Conservation (phyloP, 2,329 filamentous ascomycete species). For the Aphanoascus verrucosus region DNA sequence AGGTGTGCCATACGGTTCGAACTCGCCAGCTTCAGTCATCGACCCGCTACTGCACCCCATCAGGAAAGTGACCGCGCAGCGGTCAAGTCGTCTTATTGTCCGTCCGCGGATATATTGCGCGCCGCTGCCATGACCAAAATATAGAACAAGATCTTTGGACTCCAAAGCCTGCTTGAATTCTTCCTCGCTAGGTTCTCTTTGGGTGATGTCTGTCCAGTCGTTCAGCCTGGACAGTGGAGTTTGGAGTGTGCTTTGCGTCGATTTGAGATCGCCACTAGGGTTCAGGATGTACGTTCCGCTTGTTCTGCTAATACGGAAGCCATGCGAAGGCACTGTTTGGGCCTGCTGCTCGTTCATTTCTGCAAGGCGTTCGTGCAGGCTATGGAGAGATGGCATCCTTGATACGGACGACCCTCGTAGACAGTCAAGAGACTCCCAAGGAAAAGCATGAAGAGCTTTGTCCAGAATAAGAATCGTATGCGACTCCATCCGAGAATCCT, state of each 20-base stretch:
- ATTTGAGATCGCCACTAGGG: constrained; percentile 69
- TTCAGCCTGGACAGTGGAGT: constrained; percentile 47
- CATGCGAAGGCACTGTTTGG: constrained; percentile 18
- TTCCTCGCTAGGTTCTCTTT: constrained; percentile 59
- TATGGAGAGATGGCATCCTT: constrained; percentile 75
- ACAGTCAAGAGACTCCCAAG: constrained; percentile 91
- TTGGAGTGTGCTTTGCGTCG: constrained; percentile 67
- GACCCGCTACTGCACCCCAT: constrained; percentile 90
- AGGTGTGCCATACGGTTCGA: constrained; percentile 82
- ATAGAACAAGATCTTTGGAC: constrained; percentile 63
- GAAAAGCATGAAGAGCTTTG: constrained; percentile 80
- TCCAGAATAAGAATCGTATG: constrained; percentile 88
- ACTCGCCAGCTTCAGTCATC: constrained; percentile 69
- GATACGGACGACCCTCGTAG: constrained; percentile 70
- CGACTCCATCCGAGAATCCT: constrained; percentile 19
- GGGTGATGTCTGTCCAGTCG: constrained; percentile 58
- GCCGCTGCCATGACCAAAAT: constrained; percentile 93
- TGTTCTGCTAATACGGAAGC: constrained; percentile 43
- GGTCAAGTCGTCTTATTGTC: constrained; percentile 66
- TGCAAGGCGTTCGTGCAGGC: constrained; percentile 64
- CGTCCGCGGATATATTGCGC: constrained; percentile 86
- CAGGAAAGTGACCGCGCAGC: constrained; percentile 72
- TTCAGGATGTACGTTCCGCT: constrained; percentile 67
- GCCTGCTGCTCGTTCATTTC: constrained; percentile 17
- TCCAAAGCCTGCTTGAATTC: constrained; percentile 63